Conservation (phyloP, 2,329 filamentous ascomycete species). For the Alternaria longipes region DNA sequence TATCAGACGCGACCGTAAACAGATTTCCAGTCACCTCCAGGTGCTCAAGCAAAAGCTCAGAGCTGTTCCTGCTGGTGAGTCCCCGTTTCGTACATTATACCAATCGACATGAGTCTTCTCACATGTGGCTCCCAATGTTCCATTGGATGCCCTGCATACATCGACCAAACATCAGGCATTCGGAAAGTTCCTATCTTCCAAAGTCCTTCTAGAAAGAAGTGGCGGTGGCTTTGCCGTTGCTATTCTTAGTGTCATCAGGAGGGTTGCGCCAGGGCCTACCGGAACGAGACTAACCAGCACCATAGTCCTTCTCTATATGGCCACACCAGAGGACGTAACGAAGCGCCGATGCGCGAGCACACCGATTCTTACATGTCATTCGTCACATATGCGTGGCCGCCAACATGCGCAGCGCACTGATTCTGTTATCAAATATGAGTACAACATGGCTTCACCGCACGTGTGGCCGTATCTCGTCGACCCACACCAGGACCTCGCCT, state of each 20-base stretch:
- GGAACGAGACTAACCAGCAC: conserved; percentile 32
- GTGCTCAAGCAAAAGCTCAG: conserved; percentile 66
- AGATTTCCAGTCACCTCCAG: conserved; percentile 72
- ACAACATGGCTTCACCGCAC: conserved; percentile 21
- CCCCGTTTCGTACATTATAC: background rate
- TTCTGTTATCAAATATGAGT: conserved; percentile 36
- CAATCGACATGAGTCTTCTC: background rate
- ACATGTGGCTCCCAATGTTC: background rate
- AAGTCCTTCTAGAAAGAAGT: conserved; percentile 6
- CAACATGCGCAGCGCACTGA: conserved; percentile 29
- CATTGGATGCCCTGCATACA: background rate
- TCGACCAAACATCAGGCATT: background rate
- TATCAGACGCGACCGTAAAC: conserved; percentile 63
- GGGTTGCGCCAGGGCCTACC: conserved; percentile 22
- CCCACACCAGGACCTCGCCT: conserved; percentile 26
- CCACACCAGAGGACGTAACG: conserved; percentile 46
- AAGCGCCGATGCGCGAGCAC: conserved; percentile 31
- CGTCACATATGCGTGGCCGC: conserved; percentile 34
- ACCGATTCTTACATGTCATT: conserved; percentile 30
- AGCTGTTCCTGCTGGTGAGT: conserved; percentile 62
- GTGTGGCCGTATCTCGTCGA: conserved; percentile 29
- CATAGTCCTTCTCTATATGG: conserved; percentile 54
- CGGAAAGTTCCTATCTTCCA: background rate
- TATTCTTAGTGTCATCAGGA: conserved; percentile 13
- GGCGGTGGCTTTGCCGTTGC: conserved; percentile 9